phyloP scores from a whole-genome alignment of 1,284 basidiomycete genomes.

The Porphyrellus sp. region DNA sequence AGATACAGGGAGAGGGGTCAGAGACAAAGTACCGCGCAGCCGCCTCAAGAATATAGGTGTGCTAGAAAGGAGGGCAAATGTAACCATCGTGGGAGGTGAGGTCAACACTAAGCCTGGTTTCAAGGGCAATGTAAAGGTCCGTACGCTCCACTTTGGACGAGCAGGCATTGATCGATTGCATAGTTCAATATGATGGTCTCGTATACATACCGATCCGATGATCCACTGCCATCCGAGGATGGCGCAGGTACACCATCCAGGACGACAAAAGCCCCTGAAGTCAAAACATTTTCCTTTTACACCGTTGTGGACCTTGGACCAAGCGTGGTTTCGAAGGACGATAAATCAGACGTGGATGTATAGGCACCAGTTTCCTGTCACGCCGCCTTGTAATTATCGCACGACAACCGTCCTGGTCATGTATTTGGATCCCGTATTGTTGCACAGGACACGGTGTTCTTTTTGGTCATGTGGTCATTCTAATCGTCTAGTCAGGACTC shows the following conservation, averaged over 20 bases:
- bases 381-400: slow-evolving; percentile 1
- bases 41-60: slow-evolving; percentile 73
- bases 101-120: slow-evolving; percentile 76
- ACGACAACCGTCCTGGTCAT: background rate
- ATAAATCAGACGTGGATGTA: slow-evolving; percentile 35
- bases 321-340: slow-evolving; percentile 61
- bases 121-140: slow-evolving; percentile 69
- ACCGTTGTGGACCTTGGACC: slow-evolving; percentile 75
- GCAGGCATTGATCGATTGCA: slow-evolving; percentile 2
- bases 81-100: slow-evolving; percentile 82
- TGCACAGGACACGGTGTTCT: background rate
- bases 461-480: no score
- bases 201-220: slow-evolving; percentile 90
- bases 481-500: no score
- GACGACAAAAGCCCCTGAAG: slow-evolving; percentile 51
- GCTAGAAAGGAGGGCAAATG: slow-evolving; percentile 81
- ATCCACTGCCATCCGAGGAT: slow-evolving; percentile 62
- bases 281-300: slow-evolving; percentile 86
- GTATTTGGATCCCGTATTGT: slow-evolving; percentile 1
- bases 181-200: slow-evolving; percentile 92
- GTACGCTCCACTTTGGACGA: slow-evolving; percentile 23
- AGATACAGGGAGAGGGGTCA: slow-evolving; percentile 34
- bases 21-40: slow-evolving; percentile 42
- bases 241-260: slow-evolving; percentile 49
- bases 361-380: slow-evolving; percentile 12